Evolutionary conservation across 2,329 filamentous ascomycete species (phyloP), one percentile per base, ranked within the genome.

Genomic region (Fusarium scirpi): DNA sequence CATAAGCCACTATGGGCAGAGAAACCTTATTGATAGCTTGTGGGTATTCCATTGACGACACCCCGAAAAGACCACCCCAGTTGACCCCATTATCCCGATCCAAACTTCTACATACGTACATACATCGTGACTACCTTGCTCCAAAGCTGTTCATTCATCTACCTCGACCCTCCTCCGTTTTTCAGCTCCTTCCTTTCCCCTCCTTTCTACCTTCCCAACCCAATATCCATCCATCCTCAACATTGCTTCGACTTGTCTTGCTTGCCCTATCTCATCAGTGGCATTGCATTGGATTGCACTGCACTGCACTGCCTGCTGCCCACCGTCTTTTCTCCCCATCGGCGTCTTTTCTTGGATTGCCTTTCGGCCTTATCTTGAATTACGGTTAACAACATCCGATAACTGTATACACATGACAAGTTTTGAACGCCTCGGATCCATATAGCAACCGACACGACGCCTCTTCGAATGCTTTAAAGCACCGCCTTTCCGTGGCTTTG

Each of bases 1-100:
- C 73, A 72, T 63, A 75, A 52, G 72, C 72, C 70, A 70, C 64
- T 45, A 62, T 71, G 70, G 57, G 66, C 34, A 65, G 41, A 58
- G 62, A 74, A 75, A 75, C 73, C 72, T 76, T 75, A 75, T 75
- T 74, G 70, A 71, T 62, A 67, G 58, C 59, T 55, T 64, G 55
- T 68, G 63, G 67, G 54, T 62, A 69, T 62, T 63, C 62, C 58
- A 71, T 75, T 62, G 71, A 75, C 65, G 51, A 74, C 62, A 72
- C 58, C 60, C 71, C 66, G 62, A 70, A 72, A 53, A 45, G 29
- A 34, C 30, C 48, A 54, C 58, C 61, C 61, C 67, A 62, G 65
- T 67, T 53, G 60, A 72, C 54, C 58, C 64, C 57, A 63, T 71
- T 64, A 71, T 72, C 58, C 70, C 66, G 57, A 67, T 70, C 68